Evolutionary conservation across 106 monocot species (phyloP).

Genomic region (Acorus gramineus): DNA sequence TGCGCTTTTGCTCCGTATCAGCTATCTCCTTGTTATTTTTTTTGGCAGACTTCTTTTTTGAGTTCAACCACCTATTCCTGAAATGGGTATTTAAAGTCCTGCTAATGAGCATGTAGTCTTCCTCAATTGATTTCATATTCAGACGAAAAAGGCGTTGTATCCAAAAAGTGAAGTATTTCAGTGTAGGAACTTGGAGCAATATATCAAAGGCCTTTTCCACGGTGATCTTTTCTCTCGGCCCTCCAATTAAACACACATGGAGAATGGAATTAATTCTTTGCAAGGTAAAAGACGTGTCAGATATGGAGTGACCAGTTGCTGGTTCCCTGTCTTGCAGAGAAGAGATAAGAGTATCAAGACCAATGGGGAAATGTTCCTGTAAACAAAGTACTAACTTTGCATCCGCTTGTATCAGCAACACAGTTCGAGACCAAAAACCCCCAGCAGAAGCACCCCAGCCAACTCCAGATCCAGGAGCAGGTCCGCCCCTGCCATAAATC

Average conservation of each 20-base stretch:
- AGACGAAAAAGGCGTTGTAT: constrained; percentile 21
- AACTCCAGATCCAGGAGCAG: constrained; percentile 79
- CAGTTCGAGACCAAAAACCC: constrained; percentile 69
- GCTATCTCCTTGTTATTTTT: constrained; percentile 11
- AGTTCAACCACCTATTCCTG: constrained; percentile 57
- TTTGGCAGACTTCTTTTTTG: constrained; percentile 46
- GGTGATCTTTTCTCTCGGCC: constrained; percentile 39
- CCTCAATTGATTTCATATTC: constrained; percentile 32
- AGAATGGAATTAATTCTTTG: constrained; percentile 48
- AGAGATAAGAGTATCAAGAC: constrained; percentile 8
- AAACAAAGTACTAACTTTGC: constrained; percentile 50
- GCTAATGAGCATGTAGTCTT: constrained; percentile 46
- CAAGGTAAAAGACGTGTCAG: constrained; percentile 11
- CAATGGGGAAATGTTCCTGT: constrained; percentile 24
- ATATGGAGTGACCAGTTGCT: constrained; percentile 1
- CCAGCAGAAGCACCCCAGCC: constrained; percentile 84
- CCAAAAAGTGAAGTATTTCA: constrained; percentile 49
- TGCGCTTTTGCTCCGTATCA: constrained; percentile 3
- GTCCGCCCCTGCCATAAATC: constrained; percentile 83
- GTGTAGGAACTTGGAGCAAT: constrained; percentile 42
- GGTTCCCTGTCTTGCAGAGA: constrained; percentile 4
- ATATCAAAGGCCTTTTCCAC: constrained; percentile 52
- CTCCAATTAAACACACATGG: constrained; percentile 48
- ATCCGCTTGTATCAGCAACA: constrained; percentile 43
- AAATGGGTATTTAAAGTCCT: constrained; percentile 56